phyloP scores from a whole-genome alignment of 2,329 filamentous ascomycete genomes.

The Venturia oleaginea region DNA sequence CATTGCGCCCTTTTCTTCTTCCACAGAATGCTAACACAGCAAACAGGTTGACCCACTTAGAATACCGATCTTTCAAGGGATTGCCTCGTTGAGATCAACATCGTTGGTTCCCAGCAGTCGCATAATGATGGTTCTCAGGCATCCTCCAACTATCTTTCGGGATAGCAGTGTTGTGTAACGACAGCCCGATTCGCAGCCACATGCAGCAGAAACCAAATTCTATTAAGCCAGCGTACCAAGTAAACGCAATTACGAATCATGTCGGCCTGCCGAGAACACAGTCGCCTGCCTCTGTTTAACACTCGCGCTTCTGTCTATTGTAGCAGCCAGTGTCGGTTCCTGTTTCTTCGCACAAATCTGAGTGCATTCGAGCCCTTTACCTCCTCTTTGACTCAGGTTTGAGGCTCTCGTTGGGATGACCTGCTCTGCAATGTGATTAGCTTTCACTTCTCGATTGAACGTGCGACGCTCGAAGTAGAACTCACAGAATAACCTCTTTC shows the following conservation, averaged over 20 bases:
- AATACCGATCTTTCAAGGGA: not conserved
- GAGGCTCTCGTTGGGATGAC: not conserved
- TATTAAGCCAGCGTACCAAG: not conserved
- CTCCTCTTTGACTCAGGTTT: not conserved
- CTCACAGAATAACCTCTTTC: slow-evolving; percentile 1
- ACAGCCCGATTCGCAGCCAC: not conserved
- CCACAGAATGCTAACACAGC: not conserved
- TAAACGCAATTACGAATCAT: not conserved
- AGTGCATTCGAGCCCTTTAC: not conserved
- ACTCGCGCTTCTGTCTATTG: not conserved
- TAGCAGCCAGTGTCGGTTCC: too few relatives aligned
- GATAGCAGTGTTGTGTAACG: not conserved
- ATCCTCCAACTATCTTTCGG: not conserved
- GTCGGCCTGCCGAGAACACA: not conserved
- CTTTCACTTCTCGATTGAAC: not conserved
- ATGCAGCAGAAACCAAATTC: not conserved
- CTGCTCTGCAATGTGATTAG: not conserved
- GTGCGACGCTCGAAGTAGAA: not conserved
- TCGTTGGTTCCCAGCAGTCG: not conserved
- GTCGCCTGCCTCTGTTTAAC: not conserved
- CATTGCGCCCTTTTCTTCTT: not conserved
- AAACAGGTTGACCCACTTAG: not conserved
- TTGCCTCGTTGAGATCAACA: not conserved
- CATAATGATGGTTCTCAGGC: not conserved
- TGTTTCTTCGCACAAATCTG: too few relatives aligned